phyloP scores from a whole-genome alignment of 352 stramenopile genomes.

The Plasmopara halstedii region DNA sequence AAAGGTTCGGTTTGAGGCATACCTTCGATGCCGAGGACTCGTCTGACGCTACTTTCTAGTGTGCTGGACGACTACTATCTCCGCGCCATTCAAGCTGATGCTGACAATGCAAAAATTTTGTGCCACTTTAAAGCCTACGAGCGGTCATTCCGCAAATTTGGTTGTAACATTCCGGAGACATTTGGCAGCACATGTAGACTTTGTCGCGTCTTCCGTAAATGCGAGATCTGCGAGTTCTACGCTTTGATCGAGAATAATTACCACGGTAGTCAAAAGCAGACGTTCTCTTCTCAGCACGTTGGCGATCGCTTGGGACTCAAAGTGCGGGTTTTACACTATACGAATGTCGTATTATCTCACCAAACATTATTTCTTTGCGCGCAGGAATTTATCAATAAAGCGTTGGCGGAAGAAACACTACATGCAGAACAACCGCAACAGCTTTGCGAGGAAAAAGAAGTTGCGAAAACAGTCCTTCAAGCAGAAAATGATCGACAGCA shows the following conservation, averaged over 20 bases:
- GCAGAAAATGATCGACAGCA: slow-evolving; percentile 6
- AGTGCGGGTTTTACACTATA: slow-evolving; percentile 8
- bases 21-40: not conserved
- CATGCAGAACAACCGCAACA: slow-evolving; percentile 35
- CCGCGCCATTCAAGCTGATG: slow-evolving; percentile 84
- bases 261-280: slow-evolving; percentile 19
- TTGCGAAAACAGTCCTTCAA: not conserved
- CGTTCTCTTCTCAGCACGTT: slow-evolving; percentile 15
- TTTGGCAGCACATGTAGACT: slow-evolving; percentile 50
- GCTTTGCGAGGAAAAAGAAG: slow-evolving; percentile 15
- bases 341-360: not conserved
- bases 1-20: slow-evolving; percentile 26
- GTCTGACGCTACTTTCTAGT: slow-evolving; percentile 10
- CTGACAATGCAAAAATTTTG: slow-evolving; percentile 85
- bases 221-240: slow-evolving; percentile 86
- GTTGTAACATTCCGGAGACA: slow-evolving; percentile 29
- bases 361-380: not conserved
- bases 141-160: slow-evolving; percentile 65
- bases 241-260: slow-evolving; percentile 23
- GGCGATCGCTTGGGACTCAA: slow-evolving; percentile 54
- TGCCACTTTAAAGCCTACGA: slow-evolving; percentile 87
- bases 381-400: slow-evolving; percentile 46
- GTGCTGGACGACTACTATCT: slow-evolving; percentile 80
- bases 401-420: slow-evolving; percentile 35
- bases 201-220: slow-evolving; percentile 74